phyloP scores from a whole-genome alignment of 2,329 filamentous ascomycete genomes.

The Fusarium guadeloupense region DNA sequence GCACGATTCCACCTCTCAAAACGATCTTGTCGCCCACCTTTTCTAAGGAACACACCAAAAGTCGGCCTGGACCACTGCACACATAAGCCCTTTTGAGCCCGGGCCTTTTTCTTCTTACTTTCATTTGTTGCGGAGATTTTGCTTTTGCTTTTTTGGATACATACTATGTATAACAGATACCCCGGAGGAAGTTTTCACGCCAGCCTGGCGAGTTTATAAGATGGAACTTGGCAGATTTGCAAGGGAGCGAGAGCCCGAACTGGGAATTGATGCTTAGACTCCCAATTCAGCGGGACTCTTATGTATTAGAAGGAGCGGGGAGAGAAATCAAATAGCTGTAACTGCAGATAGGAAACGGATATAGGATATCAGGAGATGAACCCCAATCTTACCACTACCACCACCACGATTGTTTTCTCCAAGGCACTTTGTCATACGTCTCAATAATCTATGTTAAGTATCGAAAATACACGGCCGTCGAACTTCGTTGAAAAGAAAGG shows the following conservation, averaged over 20 bases:
- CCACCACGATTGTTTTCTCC: not conserved
- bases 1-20: slow-evolving; percentile 23
- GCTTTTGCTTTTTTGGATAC: slow-evolving; percentile 33
- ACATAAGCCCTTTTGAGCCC: not conserved
- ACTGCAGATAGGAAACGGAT: slow-evolving; percentile 26
- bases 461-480: slow-evolving; percentile 12
- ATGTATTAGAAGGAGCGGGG: not conserved
- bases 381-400: slow-evolving; percentile 13
- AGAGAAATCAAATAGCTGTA: slow-evolving; percentile 21
- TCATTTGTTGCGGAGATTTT: slow-evolving; percentile 37
- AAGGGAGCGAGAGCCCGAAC: slow-evolving; percentile 2
- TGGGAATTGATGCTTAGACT: not conserved
- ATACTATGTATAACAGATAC: slow-evolving; percentile 45
- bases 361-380: slow-evolving; percentile 12
- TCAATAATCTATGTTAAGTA: not conserved
- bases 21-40: slow-evolving; percentile 13
- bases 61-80: slow-evolving; percentile 20
- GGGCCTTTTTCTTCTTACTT: slow-evolving; percentile 21
- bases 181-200: slow-evolving; percentile 38
- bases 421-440: not conserved
- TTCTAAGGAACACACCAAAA: slow-evolving; percentile 6
- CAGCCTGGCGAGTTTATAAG: slow-evolving; percentile 28
- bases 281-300: not conserved
- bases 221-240: slow-evolving; percentile 23
- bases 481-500: slow-evolving; percentile 18